Percentiles rank a stretch among this genome's conserved stretches.
Evolutionary conservation across 495 filamentous ascomycete species (phyloP).

Genomic region (Podospora comata): DNA sequence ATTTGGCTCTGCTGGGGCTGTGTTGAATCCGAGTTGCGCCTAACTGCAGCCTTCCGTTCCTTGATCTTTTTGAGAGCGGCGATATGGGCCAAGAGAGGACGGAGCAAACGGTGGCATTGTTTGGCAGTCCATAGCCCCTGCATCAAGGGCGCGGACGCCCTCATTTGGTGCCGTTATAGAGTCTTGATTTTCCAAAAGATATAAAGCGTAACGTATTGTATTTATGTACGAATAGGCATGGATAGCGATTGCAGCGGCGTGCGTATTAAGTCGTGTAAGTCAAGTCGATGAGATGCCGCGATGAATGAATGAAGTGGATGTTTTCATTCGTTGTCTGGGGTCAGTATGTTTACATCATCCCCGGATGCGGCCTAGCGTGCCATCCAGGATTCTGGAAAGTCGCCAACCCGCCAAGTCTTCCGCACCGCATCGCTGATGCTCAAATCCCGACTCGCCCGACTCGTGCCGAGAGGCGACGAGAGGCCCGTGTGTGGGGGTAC

Average conservation of each 20-base stretch:
- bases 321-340: slow-evolving; percentile 10
- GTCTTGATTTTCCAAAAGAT: background rate
- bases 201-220: background rate
- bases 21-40: background rate
- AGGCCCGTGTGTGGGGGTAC: slow-evolving; percentile 5
- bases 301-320: slow-evolving; percentile 6
- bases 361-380: slow-evolving; percentile 21
- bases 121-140: slow-evolving; percentile 52
- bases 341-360: slow-evolving; percentile 23
- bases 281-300: slow-evolving; percentile 7
- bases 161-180: background rate
- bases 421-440: background rate
- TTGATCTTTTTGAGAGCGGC: slow-evolving; percentile 47
- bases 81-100: slow-evolving; percentile 53
- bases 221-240: background rate
- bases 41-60: slow-evolving; percentile 6
- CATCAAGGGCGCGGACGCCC: background rate
- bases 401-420: background rate
- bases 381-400: background rate
- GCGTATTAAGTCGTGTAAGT: background rate
- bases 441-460: slow-evolving; percentile 19
- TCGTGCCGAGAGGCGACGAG: slow-evolving; percentile 14
- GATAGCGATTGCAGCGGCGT: background rate
- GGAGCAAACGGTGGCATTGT: slow-evolving; percentile 54
- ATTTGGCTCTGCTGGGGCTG: background rate